These are phyloP conservation scores for Symbiodinium pilosum DNA, from an alignment of 73 alveolate species.

Conservation along the genomic window DNA sequence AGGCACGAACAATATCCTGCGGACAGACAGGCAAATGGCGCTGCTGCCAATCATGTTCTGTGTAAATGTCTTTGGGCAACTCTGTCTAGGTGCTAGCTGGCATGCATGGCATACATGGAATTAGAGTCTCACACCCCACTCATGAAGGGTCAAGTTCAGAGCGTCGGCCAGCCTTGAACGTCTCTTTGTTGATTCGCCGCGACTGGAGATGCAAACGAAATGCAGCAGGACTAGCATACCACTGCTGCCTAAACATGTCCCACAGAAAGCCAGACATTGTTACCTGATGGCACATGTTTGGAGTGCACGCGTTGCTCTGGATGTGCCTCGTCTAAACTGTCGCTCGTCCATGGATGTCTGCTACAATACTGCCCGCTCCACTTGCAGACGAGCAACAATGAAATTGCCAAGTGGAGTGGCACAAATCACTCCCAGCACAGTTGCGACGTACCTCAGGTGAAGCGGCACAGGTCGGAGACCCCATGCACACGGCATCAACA, in stretches of 20 bases:
- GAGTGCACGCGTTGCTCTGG: too few relatives aligned
- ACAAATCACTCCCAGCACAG: conserved; percentile 30
- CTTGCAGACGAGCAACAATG: neutral
- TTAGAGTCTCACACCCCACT: too few relatives aligned
- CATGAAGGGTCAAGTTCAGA: too few relatives aligned
- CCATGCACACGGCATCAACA: too few relatives aligned
- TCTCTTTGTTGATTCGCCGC: conserved; percentile 53
- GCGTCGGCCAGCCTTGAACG: conserved; percentile 18
- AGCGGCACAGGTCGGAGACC: too few relatives aligned
- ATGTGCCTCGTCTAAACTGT: neutral
- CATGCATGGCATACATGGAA: too few relatives aligned
- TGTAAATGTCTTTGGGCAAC: too few relatives aligned
- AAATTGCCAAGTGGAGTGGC: conserved; percentile 62
- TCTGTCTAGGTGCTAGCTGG: too few relatives aligned
- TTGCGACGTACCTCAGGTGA: conserved; percentile 21
- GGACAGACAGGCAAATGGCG: neutral
- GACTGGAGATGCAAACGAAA: conserved; percentile 36
- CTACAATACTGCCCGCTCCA: neutral
- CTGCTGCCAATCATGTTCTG: too few relatives aligned
- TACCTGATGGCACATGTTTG: too few relatives aligned
- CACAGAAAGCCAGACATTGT: too few relatives aligned
- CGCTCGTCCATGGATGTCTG: neutral
- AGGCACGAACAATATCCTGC: conserved; percentile 61
- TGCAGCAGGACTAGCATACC: neutral
- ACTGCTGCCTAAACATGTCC: too few relatives aligned